Percentiles rank a stretch among this genome's conserved stretches.
These are phyloP conservation scores for Argentina anserina DNA, from an alignment of 306 rosid genomes.

Conservation along the genomic window DNA sequence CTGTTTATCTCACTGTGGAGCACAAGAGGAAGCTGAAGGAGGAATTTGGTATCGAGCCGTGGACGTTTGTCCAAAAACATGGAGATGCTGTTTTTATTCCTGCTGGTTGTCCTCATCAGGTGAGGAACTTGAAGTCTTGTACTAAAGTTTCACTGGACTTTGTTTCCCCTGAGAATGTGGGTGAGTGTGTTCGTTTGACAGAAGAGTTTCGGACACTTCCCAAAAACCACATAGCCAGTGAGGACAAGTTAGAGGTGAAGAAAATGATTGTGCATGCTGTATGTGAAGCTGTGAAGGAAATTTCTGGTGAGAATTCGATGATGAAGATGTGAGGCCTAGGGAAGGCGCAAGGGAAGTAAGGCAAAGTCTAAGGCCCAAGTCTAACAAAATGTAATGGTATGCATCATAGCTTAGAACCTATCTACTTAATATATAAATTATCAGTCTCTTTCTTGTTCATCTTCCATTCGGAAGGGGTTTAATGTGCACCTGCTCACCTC, in stretches of 20 bases:
- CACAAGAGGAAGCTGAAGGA: conserved; percentile 73
- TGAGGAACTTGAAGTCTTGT: conserved; percentile 60
- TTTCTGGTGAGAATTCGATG: not conserved
- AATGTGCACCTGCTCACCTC: no score
- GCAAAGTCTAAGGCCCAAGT: not conserved
- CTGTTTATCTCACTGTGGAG: conserved; percentile 54
- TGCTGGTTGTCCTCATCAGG: conserved; percentile 57
- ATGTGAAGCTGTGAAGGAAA: conserved; percentile 5
- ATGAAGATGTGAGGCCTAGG: not conserved
- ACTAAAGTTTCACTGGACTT: conserved; percentile 79
- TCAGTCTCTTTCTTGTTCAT: no score
- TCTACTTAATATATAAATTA: no score
- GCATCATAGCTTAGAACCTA: no score
- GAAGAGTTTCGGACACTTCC: conserved; percentile 81
- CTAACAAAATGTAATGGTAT: not conserved
- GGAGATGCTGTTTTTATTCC: conserved; percentile 56
- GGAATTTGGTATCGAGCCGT: conserved; percentile 58
- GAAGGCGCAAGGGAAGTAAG: not conserved
- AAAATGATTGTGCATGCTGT: conserved; percentile 61
- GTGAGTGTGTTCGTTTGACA: conserved; percentile 67
- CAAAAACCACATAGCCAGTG: conserved; percentile 48
- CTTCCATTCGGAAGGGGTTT: no score
- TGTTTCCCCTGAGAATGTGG: conserved; percentile 78
- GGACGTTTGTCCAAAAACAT: conserved; percentile 48
- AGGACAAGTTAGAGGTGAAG: conserved; percentile 83